Conservation (phyloP, 2,329 filamentous ascomycete genomes). For the Penicillium sp. region DNA sequence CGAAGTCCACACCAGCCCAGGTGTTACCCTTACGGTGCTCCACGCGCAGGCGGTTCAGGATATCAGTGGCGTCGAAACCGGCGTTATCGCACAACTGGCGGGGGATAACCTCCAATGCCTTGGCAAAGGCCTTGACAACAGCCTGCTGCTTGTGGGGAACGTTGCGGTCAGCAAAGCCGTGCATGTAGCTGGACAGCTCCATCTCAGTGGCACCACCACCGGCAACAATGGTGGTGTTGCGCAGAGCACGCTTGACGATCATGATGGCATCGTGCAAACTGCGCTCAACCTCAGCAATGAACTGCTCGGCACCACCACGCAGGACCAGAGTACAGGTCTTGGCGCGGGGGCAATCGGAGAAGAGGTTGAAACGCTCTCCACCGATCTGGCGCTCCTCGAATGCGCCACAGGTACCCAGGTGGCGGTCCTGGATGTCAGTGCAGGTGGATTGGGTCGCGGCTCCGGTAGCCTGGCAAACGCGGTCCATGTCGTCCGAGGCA, state of each 20-base stretch:
- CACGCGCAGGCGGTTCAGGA: conserved; percentile 91
- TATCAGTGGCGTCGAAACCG: conserved; percentile 96
- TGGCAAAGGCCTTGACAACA: conserved; percentile 97
- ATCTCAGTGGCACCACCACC: conserved; percentile 95
- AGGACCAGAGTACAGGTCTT: conserved; percentile 97
- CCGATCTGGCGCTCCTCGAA: conserved; percentile 98
- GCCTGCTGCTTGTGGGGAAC: conserved; percentile 93
- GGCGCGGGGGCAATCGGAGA: conserved; percentile 90
- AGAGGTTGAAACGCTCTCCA: conserved; percentile 97
- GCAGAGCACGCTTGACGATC: conserved; percentile 98
- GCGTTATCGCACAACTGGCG: conserved; percentile 98
- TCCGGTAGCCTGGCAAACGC: conserved; percentile 91
- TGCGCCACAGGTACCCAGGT: conserved; percentile 83
- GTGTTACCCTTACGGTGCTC: conserved; percentile 91
- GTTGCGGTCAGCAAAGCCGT: conserved; percentile 89
- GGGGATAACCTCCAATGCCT: conserved; percentile 94
- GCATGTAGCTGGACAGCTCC: conserved; percentile 92
- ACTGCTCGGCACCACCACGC: conserved; percentile 95
- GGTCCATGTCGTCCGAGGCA: conserved; percentile 87
- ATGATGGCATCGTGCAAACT: conserved; percentile 99
- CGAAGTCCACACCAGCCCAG: conserved; percentile 96
- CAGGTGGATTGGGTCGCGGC: conserved; percentile 93
- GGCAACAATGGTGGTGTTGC: conserved; percentile 91
- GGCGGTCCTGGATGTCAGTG: conserved; percentile 85
- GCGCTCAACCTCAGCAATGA: conserved; percentile 97